Conservation (phyloP, 345 rosid species). For the Dipteronia sinensis region DNA sequence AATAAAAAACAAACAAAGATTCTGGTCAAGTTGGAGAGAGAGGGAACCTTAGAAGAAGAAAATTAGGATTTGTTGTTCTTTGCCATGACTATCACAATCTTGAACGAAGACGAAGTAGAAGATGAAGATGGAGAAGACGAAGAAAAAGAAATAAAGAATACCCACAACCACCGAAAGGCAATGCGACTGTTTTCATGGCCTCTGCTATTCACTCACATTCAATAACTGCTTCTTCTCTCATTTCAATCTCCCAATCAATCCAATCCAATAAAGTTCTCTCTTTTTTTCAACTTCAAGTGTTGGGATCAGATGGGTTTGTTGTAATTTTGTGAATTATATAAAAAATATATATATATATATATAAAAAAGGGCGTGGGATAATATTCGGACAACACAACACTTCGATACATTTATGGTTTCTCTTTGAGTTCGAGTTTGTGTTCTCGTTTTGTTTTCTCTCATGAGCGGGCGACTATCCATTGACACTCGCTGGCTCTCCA, state of each 20-base stretch:
- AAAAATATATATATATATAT: too few relatives aligned
- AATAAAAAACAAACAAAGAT: neutral
- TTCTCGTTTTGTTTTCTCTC: neutral
- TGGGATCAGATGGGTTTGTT: neutral
- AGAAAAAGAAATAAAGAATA: neutral
- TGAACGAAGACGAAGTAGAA: slow-evolving; percentile 32
- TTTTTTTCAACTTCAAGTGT: neutral
- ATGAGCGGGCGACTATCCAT: too few relatives aligned
- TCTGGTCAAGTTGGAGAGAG: slow-evolving; percentile 15
- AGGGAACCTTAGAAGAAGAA: slow-evolving; percentile 44
- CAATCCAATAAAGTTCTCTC: neutral
- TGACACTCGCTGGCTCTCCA: too few relatives aligned
- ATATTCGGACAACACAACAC: neutral
- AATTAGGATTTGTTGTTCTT: slow-evolving; percentile 49
- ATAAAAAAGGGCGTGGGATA: neutral
- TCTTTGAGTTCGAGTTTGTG: neutral
- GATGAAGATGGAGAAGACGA: neutral
- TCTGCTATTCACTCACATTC: neutral
- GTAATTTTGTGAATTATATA: neutral
- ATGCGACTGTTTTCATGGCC: slow-evolving; percentile 14
- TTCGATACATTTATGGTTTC: too few relatives aligned
- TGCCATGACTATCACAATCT: slow-evolving; percentile 40
- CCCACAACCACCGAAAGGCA: neutral
- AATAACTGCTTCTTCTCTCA: neutral
- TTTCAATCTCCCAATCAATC: neutral